These are phyloP conservation scores for Dictyostelium gargantuum DNA, from an alignment of 208 protist genomes.

Conservation along the genomic window DNA sequence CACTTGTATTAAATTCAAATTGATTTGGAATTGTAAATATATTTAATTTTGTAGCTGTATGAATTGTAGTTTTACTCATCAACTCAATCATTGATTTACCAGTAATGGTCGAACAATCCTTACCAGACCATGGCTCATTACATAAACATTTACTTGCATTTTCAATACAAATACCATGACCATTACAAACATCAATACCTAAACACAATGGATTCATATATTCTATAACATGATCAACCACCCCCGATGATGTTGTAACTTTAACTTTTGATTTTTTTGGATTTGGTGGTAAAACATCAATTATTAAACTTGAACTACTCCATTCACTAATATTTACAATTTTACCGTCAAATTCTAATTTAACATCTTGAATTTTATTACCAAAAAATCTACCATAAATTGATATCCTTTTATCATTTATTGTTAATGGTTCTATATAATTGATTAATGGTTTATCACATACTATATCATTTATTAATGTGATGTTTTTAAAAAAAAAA, in stretches of 20 bases:
- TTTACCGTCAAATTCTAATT: neutral
- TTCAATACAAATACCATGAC: neutral
- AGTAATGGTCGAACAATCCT: neutral
- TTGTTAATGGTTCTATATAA: neutral
- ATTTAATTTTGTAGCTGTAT: neutral
- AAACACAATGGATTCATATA: neutral
- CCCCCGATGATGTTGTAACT: neutral
- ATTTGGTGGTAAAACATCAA: neutral
- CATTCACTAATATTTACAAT: neutral
- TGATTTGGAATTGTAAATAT: neutral
- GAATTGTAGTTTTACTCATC: neutral
- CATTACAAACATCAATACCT: neutral
- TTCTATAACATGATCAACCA: neutral
- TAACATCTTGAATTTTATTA: neutral
- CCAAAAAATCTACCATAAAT: neutral
- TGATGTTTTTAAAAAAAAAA: no score
- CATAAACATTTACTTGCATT: neutral
- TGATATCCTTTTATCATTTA: neutral
- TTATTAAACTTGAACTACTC: neutral
- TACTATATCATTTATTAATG: no score
- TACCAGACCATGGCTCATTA: neutral
- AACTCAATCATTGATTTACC: neutral
- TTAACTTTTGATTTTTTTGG: neutral
- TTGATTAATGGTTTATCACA: neutral
- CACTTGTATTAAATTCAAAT: neutral